These are phyloP conservation scores for Coniochaeta prunicola DNA, from an alignment of 2,329 filamentous ascomycete species.

Conservation along the genomic window DNA sequence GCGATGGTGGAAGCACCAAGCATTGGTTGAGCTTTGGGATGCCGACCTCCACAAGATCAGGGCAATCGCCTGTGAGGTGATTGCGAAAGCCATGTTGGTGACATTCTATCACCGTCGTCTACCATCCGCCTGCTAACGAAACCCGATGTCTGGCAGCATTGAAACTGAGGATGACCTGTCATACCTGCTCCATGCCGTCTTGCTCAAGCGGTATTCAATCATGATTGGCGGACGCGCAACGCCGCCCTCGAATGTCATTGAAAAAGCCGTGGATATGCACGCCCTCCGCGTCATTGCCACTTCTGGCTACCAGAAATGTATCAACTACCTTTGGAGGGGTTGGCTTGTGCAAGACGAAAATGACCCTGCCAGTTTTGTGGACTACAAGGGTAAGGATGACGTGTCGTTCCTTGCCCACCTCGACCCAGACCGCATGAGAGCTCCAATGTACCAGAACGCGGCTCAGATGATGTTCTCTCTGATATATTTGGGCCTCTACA, in stretches of 20 bases:
- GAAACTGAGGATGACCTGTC: conserved; percentile 73
- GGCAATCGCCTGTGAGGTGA: conserved; percentile 78
- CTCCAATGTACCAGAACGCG: conserved; percentile 85
- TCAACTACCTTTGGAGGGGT: conserved; percentile 85
- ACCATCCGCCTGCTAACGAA: neutral
- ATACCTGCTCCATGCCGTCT: conserved; percentile 71
- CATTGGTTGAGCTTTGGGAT: conserved; percentile 81
- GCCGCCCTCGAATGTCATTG: conserved; percentile 76
- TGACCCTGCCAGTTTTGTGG: conserved; percentile 81
- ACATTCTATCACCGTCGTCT: neutral
- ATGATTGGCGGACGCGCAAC: conserved; percentile 65
- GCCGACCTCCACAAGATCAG: conserved; percentile 74
- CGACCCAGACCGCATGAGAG: conserved; percentile 89
- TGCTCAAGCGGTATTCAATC: conserved; percentile 86
- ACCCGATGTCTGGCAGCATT: conserved; percentile 46
- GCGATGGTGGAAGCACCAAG: conserved; percentile 73
- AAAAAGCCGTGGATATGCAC: conserved; percentile 89
- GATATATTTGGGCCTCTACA: conserved; percentile 79
- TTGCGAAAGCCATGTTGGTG: conserved; percentile 68
- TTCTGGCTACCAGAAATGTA: conserved; percentile 93
- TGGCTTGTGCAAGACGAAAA: conserved; percentile 96
- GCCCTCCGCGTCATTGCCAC: conserved; percentile 83
- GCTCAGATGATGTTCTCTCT: conserved; percentile 81
- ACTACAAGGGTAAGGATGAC: conserved; percentile 77
- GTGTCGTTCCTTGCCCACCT: conserved; percentile 73